Base-by-base conservation (phyloP, 2,329 filamentous ascomycete genomes). In the Trichophyton schoenleinii region DNA sequence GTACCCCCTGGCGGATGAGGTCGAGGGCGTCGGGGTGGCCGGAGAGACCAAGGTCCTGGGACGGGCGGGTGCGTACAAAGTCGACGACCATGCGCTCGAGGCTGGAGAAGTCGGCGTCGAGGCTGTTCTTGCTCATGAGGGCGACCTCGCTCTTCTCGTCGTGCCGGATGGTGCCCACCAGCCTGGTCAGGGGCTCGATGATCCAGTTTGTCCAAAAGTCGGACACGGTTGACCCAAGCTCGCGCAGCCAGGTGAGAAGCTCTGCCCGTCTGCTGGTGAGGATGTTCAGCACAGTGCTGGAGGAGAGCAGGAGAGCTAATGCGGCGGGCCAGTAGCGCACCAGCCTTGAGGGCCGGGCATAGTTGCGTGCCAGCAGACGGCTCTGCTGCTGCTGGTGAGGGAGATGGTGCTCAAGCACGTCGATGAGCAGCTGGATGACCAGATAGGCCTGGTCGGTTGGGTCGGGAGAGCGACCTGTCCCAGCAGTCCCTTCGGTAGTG, bases 171-270 rank as follows among this genome's bases (percentile, higher is more conserved):
- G 94, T 99, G 57, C 87, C 86, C 62, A 99, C 83, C 18, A 99
- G 81, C 71, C 90, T 92, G 67, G 84, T 84, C 0, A 85, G 80
- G 0, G 94, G 94, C 65, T 95, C 87, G 9, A 99, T 78, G 2
- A 99, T 87, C 94, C 94, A 99, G 72, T 99, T 99, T 63, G 86
- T 80, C 88, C 91, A 96, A 71, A 99, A 99, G 72, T 95, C 92
- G 60, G 88, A 81, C 0, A 86, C 77, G 0, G 94, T 99, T 1
- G 79, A 77, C 6, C 90, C 92, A 28, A 96, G 76, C 65, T 94
- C 88, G 41, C 81, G 79, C 52, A 95, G 79, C 91, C 91, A 96
- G 55, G 84, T 80, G 28, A 89, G 66, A 20, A 99, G 87, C 66
- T 92, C 88, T 20, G 87, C 87, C 67, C 84, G 84, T 59, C 86